A percentile compares a stretch with the other conserved stretches of the same genome.
phyloP scores from a whole-genome alignment of 345 rosid species.

The Schrenkiella parvula region DNA sequence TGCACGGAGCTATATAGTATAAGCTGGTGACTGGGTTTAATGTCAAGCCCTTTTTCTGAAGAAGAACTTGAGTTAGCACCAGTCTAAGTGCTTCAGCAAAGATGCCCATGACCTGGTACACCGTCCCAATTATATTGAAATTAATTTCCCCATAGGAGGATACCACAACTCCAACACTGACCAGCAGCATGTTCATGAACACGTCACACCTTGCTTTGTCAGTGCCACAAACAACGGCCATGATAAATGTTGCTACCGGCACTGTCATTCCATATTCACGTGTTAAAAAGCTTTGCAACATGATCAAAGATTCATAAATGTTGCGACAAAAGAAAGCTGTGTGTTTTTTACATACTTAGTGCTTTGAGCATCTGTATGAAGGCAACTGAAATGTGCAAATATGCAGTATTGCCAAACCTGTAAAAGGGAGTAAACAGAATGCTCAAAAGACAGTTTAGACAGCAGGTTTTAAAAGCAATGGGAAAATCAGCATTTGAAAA shows the following conservation, averaged over 20 bases:
- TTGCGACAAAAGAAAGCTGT: neutral
- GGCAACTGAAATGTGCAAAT: conserved; percentile 86
- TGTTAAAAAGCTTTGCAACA: conserved; percentile 2
- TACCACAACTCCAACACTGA: conserved; percentile 93
- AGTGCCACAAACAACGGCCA: conserved; percentile 88
- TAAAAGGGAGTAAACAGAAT: conserved; percentile 15
- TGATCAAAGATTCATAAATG: neutral
- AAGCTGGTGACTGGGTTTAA: conserved; percentile 92
- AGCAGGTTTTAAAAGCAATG: neutral
- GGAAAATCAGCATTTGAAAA: neutral
- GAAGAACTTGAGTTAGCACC: conserved; percentile 91
- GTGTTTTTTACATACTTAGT: conserved; percentile 58
- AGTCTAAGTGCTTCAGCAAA: conserved; percentile 96
- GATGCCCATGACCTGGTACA: conserved; percentile 93
- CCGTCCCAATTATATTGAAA: conserved; percentile 83
- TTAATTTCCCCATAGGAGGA: conserved; percentile 96
- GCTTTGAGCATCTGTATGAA: conserved; percentile 99
- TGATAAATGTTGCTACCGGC: conserved; percentile 90
- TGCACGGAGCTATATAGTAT: conserved; percentile 97
- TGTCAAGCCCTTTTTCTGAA: conserved; percentile 86
- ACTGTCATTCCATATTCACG: conserved; percentile 49
- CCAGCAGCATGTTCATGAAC: conserved; percentile 90
- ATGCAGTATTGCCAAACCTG: conserved; percentile 97
- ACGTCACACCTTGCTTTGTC: conserved; percentile 88
- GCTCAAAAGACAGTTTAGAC: neutral